These are phyloP conservation scores for Aspergillus sp. DNA, from an alignment of 2,329 filamentous ascomycete genomes.

Conservation along the genomic window DNA sequence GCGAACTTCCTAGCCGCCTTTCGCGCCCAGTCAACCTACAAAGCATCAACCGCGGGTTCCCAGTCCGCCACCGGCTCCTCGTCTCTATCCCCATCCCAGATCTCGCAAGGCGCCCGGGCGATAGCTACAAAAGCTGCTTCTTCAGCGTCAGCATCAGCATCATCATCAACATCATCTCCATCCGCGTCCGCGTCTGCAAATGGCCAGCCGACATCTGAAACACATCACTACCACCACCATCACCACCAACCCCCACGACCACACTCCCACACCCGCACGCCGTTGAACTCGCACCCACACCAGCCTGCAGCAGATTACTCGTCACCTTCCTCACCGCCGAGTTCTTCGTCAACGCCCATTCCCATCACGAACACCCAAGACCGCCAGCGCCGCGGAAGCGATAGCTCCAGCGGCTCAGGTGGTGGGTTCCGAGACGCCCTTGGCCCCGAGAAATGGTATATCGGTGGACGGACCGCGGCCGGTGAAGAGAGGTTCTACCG, in stretches of 20 bases:
- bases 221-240: conserved; percentile 18
- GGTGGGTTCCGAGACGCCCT: conserved; percentile 50
- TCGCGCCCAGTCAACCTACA: conserved; percentile 62
- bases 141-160: conserved; percentile 12
- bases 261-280: conserved; percentile 23
- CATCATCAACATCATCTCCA: conserved; percentile 18
- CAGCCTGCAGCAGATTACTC: conserved; percentile 38
- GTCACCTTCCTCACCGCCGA: conserved; percentile 31
- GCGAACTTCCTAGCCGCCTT: conserved; percentile 68
- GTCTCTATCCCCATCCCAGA: conserved; percentile 41
- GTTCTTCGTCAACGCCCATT: conserved; percentile 37
- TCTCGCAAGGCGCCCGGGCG: conserved; percentile 44
- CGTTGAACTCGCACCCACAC: conserved; percentile 37
- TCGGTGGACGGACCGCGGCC: conserved; percentile 47
- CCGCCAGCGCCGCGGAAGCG: conserved; percentile 48
- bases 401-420: conserved; percentile 48
- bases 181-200: not conserved
- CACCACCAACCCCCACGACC: conserved; percentile 16
- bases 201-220: conserved; percentile 7
- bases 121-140: conserved; percentile 48
- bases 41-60: conserved; percentile 47
- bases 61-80: conserved; percentile 34
- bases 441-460: conserved; percentile 53
- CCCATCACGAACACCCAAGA: conserved; percentile 35
- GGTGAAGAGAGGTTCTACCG: conserved; percentile 52